A percentile compares a stretch with the other conserved stretches of the same genome.
phyloP scores from a whole-genome alignment of 2,329 filamentous ascomycete species.

The Trichoderma guizhouense region DNA sequence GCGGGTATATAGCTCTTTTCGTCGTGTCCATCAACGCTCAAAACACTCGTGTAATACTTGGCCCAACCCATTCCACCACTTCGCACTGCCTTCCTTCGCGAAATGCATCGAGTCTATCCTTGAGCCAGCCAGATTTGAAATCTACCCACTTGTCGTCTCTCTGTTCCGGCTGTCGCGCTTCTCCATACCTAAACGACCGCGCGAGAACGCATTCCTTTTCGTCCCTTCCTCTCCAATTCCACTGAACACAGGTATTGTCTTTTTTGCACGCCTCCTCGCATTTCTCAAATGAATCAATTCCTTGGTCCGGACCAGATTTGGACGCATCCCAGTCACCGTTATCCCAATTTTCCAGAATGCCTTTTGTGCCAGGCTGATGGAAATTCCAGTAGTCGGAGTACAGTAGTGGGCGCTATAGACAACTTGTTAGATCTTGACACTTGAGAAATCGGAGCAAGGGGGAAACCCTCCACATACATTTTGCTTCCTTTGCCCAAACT shows the following conservation, averaged over 20 bases:
- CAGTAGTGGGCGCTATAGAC: constrained; percentile 32
- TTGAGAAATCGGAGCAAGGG: not conserved
- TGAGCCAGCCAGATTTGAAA: constrained; percentile 32
- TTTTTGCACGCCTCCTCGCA: constrained; percentile 30
- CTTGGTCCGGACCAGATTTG: constrained; percentile 26
- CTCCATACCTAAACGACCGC: constrained; percentile 29
- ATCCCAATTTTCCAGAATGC: constrained; percentile 29
- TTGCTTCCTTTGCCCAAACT: constrained; percentile 31
- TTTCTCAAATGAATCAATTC: constrained; percentile 27
- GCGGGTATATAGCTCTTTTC: not conserved
- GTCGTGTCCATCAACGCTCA: not conserved
- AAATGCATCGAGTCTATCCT: constrained; percentile 28
- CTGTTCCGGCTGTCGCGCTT: constrained; percentile 23
- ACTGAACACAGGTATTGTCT: constrained; percentile 29
- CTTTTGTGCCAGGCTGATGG: constrained; percentile 31
- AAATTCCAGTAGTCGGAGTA: constrained; percentile 39
- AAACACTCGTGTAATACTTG: constrained; percentile 23
- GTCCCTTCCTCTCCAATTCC: constrained; percentile 32
- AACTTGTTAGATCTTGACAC: not conserved
- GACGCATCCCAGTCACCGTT: constrained; percentile 33
- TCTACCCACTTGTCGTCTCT: constrained; percentile 30
- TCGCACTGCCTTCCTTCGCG: constrained; percentile 26
- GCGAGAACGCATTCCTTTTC: constrained; percentile 30
- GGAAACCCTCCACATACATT: constrained; percentile 25
- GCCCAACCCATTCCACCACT: constrained; percentile 33